Percentiles rank a stretch among this genome's conserved stretches.
Conservation (phyloP, 2,329 filamentous ascomycete genomes). For the Aspergillus niger region DNA sequence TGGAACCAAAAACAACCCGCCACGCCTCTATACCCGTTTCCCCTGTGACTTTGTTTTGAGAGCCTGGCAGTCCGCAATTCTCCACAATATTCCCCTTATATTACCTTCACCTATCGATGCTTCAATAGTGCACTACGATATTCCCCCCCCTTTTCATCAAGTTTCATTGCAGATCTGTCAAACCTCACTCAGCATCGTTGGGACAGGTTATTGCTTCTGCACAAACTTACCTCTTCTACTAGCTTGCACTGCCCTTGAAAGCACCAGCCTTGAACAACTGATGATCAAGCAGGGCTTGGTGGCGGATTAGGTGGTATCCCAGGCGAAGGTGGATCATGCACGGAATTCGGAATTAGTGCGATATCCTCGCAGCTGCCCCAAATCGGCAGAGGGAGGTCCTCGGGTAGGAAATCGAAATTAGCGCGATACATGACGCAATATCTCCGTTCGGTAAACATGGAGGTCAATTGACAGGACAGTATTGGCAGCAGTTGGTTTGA, state of each 20-base stretch:
- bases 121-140: not conserved
- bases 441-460: not conserved
- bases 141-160: not conserved
- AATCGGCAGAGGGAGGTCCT: not conserved
- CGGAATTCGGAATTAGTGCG: constrained; percentile 12
- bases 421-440: too few species aligned
- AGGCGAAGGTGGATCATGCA: constrained; percentile 32
- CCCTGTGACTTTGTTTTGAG: not conserved
- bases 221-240: not conserved
- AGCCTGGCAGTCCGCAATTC: too few species aligned
- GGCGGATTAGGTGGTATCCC: constrained; percentile 43
- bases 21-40: not conserved
- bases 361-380: not conserved
- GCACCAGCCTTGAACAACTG: not conserved
- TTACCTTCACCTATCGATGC: not conserved
- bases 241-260: not conserved
- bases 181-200: too few species aligned
- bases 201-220: not conserved
- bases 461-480: not conserved
- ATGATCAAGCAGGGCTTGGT: constrained; percentile 39
- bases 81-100: too few species aligned
- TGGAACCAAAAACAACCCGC: not conserved
- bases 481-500: not conserved
- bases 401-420: too few species aligned
- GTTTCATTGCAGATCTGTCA: not conserved